A percentile compares a stretch with the other conserved stretches of the same genome.
Conservation (phyloP, 345 rosid species). For the Populus davidiana region DNA sequence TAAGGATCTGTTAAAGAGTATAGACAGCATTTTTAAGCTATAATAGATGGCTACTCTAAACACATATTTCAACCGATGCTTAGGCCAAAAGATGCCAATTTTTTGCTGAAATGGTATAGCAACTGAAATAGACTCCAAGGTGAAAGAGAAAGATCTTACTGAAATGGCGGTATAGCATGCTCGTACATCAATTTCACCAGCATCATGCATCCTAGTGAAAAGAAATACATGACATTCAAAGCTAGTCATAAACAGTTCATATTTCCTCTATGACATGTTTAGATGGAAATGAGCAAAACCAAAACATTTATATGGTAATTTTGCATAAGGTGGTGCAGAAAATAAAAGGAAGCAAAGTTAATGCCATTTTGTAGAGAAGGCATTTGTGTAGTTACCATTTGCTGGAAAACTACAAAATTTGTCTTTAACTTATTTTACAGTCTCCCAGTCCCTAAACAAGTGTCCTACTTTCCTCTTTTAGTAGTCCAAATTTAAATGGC, state of each 20-base stretch:
- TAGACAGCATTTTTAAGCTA: not conserved
- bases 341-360: too few relatives aligned
- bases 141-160: conserved; percentile 33
- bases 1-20: not conserved
- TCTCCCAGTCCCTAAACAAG: not conserved
- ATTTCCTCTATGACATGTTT: not conserved
- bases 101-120: not conserved
- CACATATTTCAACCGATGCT: not conserved
- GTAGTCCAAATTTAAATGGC: not conserved
- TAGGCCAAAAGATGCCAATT: not conserved
- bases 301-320: not conserved
- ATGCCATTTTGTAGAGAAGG: not conserved
- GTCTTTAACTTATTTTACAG: not conserved
- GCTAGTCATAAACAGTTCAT: not conserved
- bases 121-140: not conserved
- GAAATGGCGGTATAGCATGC: conserved; percentile 96
- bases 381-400: not conserved
- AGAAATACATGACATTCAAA: conserved; percentile 2
- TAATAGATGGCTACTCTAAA: not conserved
- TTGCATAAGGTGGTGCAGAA: not conserved
- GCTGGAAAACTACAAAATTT: not conserved
- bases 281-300: not conserved
- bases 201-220: conserved; percentile 80
- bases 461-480: not conserved
- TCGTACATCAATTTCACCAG: conserved; percentile 92